Percentiles rank a stretch among this genome's conserved stretches.
phyloP scores from a whole-genome alignment of 805 yeast genomes.

The Candida endomychidarum region DNA sequence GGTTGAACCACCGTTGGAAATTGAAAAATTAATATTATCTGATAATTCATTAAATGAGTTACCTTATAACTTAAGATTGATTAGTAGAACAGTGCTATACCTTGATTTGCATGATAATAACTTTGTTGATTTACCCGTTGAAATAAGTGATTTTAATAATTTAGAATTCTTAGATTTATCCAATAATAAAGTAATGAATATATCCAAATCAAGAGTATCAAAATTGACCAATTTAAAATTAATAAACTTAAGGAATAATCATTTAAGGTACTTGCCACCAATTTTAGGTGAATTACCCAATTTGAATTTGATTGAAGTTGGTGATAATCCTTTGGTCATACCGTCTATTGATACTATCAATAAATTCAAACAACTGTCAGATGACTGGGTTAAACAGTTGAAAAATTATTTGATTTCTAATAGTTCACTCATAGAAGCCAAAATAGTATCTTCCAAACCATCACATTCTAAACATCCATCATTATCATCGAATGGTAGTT shows the following conservation, averaged over 20 bases:
- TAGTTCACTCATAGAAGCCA: constrained; percentile 28
- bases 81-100: constrained; percentile 49
- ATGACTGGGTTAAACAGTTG: constrained; percentile 47
- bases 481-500: constrained; percentile 9
- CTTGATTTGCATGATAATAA: constrained; percentile 66
- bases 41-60: constrained; percentile 48
- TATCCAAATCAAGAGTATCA: constrained; percentile 46
- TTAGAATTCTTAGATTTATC: constrained; percentile 70
- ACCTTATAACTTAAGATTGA: constrained; percentile 46
- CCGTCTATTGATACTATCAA: constrained; percentile 41
- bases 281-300: constrained; percentile 50
- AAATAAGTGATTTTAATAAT: constrained; percentile 31
- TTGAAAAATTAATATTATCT: constrained; percentile 55
- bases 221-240: constrained; percentile 50
- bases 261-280: constrained; percentile 54
- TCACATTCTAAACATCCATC: constrained; percentile 11
- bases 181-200: constrained; percentile 46
- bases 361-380: constrained; percentile 35
- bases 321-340: constrained; percentile 57
- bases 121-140: constrained; percentile 52
- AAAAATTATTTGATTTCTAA: constrained; percentile 40
- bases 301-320: constrained; percentile 58
- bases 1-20: constrained; percentile 26
- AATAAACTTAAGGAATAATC: constrained; percentile 61
- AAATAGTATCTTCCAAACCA: constrained; percentile 20